Evolutionary conservation across 2,329 filamentous ascomycete species (phyloP), one percentile per base, ranked within the genome.

Genomic region (Hymenoscyphus albidus): DNA sequence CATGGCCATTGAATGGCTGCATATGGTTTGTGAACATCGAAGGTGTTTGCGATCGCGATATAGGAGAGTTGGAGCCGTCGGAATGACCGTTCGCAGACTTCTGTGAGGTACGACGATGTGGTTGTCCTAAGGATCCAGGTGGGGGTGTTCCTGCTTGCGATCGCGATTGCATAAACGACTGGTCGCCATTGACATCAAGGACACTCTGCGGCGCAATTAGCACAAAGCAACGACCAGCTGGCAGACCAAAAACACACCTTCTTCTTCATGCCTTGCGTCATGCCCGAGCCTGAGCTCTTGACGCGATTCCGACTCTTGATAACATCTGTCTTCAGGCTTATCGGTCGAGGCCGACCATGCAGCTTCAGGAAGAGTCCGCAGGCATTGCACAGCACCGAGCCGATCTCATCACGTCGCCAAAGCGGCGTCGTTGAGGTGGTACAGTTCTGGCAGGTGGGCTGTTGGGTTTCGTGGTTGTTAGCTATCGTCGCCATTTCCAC

Each of bases 301-400:
- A 98, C 94, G 70, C 95, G 88, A 80, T 99, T 99, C 74, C 95
- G 92, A 81, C 93, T 97, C 83, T 99, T 99, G 81, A 99, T 99
- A 71, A 98, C 94, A 82, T 99, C 95, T 59, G 95, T 98, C 84
- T 99, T 99, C 73, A 99, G 85, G 72, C 92, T 96, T 77, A 97
- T 97, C 71, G 95, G 95, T 64, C 95, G 89, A 66, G 95, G 88
- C 32, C 93, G 90, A 69, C 93, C 93, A 77, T 99, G 95, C 71
- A 99, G 85, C 84, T 99, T 99, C 74, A 98, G 85, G 79, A 98
- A 99, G 64, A 99, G 85, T 66, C 95, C 95, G 79, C 95, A 99
- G 74, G 95, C 95, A 80, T 99, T 99, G 87, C 95, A 99, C 61
- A 99, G 89, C 44, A 99, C 94, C 0, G 93, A 90, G 70, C 95